phyloP scores from a whole-genome alignment of 345 rosid genomes.

The Aquilaria yunnanensis region DNA sequence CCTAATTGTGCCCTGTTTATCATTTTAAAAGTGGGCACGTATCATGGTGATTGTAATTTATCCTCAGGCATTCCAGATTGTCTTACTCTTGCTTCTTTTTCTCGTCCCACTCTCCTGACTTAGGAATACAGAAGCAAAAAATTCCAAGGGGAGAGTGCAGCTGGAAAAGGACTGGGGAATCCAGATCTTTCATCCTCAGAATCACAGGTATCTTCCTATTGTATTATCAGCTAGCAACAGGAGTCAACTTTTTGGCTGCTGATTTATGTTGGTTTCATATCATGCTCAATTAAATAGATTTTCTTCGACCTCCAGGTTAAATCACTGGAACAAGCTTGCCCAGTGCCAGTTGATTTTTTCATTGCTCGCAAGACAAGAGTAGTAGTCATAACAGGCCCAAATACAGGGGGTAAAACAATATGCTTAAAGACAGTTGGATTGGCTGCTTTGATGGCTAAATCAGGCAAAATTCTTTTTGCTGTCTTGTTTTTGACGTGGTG shows the following conservation, averaged over 20 bases:
- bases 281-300: background rate
- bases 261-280: no score
- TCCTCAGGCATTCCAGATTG: no score
- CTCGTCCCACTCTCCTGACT: slow-evolving; percentile 7
- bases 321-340: slow-evolving; percentile 41
- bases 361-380: slow-evolving; percentile 62
- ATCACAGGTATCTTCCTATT: slow-evolving; percentile 20
- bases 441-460: slow-evolving; percentile 94
- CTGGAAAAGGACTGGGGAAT: slow-evolving; percentile 19
- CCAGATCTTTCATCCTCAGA: slow-evolving; percentile 25
- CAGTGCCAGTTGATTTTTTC: slow-evolving; percentile 76
- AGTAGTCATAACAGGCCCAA: slow-evolving; percentile 89
- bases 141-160: slow-evolving; percentile 21
- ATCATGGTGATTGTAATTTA: no score
- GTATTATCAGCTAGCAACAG: background rate
- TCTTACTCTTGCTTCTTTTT: background rate
- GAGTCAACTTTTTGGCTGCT: background rate
- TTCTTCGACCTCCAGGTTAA: slow-evolving; percentile 38
- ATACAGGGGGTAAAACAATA: slow-evolving; percentile 93
- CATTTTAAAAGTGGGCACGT: no score
- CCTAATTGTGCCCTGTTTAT: no score
- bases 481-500: background rate
- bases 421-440: slow-evolving; percentile 92
- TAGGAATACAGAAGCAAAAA: slow-evolving; percentile 41
- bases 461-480: slow-evolving; percentile 39